Percentiles rank a stretch among this genome's conserved stretches.
Conservation (phyloP, 2,329 filamentous ascomycete genomes). For the Fusarium sp. region DNA sequence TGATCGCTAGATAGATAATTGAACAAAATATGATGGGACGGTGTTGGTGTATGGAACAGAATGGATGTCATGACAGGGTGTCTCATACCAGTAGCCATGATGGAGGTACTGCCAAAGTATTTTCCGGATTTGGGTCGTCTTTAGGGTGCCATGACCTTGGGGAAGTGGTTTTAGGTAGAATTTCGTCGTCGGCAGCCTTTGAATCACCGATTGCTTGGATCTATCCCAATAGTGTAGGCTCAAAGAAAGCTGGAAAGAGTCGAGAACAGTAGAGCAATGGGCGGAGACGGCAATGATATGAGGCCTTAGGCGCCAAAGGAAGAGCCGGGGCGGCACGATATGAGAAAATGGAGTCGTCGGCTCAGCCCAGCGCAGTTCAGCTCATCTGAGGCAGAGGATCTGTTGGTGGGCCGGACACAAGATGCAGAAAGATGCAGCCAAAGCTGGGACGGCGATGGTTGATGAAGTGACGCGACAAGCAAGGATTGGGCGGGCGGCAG, state of each 20-base stretch:
- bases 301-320: slow-evolving; percentile 11
- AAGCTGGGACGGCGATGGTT: slow-evolving; percentile 40
- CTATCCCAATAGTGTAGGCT: slow-evolving; percentile 11
- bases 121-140: slow-evolving; percentile 37
- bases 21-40: neutral
- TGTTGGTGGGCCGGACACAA: slow-evolving; percentile 20
- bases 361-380: slow-evolving; percentile 18
- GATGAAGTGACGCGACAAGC: slow-evolving; percentile 41
- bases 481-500: slow-evolving; percentile 42
- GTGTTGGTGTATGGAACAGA: neutral
- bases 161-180: slow-evolving; percentile 22
- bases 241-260: slow-evolving; percentile 4
- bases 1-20: slow-evolving; percentile 5
- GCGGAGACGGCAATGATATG: slow-evolving; percentile 2
- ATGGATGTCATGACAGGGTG: slow-evolving; percentile 13
- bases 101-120: slow-evolving; percentile 36
- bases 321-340: slow-evolving; percentile 15
- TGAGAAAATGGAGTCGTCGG: slow-evolving; percentile 18
- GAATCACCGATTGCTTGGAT: slow-evolving; percentile 17
- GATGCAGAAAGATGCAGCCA: slow-evolving; percentile 32
- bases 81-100: slow-evolving; percentile 47
- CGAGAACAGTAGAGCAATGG: neutral
- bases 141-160: slow-evolving; percentile 40
- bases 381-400: slow-evolving; percentile 10
- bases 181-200: slow-evolving; percentile 22